Conservation (phyloP, 2,329 filamentous ascomycete species). For the Aureobasidium mangrovei region DNA sequence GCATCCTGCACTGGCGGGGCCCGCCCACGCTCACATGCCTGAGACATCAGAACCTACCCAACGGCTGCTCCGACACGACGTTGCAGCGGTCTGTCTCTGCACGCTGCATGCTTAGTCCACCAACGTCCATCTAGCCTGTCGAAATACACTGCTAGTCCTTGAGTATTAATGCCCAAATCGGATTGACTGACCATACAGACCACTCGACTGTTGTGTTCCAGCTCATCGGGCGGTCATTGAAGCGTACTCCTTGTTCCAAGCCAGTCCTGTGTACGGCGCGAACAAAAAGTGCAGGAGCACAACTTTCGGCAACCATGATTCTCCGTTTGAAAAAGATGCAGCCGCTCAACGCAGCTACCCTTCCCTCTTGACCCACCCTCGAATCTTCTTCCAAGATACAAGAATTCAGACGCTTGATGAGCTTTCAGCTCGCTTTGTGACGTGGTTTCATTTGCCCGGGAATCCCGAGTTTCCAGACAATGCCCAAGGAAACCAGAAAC, state of each 20-base stretch:
- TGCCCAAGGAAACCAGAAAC: background rate
- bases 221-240: no score
- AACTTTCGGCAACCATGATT: constrained; percentile 3
- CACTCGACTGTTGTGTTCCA: no score
- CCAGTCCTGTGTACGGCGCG: no score
- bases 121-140: background rate
- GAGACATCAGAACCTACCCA: constrained; percentile 3
- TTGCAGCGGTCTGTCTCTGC: background rate
- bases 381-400: background rate
- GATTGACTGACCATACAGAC: no score
- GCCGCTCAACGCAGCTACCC: background rate
- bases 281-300: background rate
- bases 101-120: background rate
- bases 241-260: no score
- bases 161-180: no score
- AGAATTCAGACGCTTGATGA: background rate
- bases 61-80: constrained; percentile 5
- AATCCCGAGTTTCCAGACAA: background rate
- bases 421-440: no score
- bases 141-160: no score
- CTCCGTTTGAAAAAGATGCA: constrained; percentile 1
- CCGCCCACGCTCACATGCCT: background rate
- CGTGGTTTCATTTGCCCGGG: no score
- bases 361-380: background rate
- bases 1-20: background rate